Evolutionary conservation across 106 monocot species (phyloP), one percentile per base, ranked within the genome.

Genomic region (Ottelia alismoides): DNA sequence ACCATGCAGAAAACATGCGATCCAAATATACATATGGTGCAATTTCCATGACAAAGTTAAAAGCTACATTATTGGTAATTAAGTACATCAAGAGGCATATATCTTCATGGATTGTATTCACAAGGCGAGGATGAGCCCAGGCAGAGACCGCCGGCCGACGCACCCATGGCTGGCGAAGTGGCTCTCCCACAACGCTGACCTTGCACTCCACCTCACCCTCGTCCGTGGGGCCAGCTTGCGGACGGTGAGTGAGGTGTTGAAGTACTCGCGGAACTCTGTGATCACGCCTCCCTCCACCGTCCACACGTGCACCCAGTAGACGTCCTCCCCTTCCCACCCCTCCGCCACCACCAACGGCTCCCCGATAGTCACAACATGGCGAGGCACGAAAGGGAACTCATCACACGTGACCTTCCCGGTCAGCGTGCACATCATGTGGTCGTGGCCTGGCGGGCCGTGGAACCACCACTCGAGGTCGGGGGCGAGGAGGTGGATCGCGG

Each of bases 221-320:
- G 46, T n/a, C 2, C 30, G 44, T 72, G n/a, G n/a, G n/a, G n/a
- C n/a, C n/a, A 76, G 45, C 47, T 43, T 45, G 1, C 31, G 30
- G 10, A 66, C 57, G 2, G 49, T 66, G 57, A 66, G 30, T 2
- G 49, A 57, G n/a, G 66, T 66, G 48, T 66, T 49, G 31, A 85
- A 48, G 48, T 66, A 66, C 66, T 66, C 66, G 25, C 56, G 31
- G 12, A 66, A 51, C 23, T 49, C 47, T 19, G 57, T 57, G 24
- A 66, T 57, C 28, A 56, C n/a, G 17, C 66, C 66, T 25, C n/a
- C 29, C 2, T 20, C 65, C 27, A 66, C 56, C 21, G 56, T 66
- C 66, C 66, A 66, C 0, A 25, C 57, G 29, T 66, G 66, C 24
- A 66, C 66, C 66, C 66, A 66, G 26, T 2, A 27, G 25, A 45